Conservation (phyloP, 2,329 filamentous ascomycete genomes). For the Paecilomyces variotii region DNA sequence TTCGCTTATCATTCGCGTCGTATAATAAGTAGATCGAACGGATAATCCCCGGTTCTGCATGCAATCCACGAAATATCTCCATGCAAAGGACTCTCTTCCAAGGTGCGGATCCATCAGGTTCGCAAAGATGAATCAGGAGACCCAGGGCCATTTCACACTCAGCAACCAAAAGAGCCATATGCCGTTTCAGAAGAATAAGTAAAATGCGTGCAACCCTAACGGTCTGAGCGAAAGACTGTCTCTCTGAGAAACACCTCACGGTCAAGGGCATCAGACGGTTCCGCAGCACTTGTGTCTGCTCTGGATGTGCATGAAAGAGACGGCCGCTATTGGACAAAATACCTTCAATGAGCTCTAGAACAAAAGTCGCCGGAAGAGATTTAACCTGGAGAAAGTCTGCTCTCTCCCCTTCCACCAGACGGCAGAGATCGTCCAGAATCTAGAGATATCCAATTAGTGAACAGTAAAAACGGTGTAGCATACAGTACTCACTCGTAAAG, state of each 20-base stretch:
- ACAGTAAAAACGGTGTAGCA: slow-evolving; percentile 4
- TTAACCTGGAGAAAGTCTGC: slow-evolving; percentile 76
- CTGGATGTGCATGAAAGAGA: slow-evolving; percentile 68
- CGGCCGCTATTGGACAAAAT: slow-evolving; percentile 77
- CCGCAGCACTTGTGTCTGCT: slow-evolving; percentile 72
- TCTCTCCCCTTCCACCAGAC: slow-evolving; percentile 75
- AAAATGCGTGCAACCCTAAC: slow-evolving; percentile 76
- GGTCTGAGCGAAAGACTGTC: slow-evolving; percentile 70
- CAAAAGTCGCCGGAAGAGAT: slow-evolving; percentile 70
- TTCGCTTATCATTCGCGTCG: slow-evolving; percentile 64
- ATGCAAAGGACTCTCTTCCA: slow-evolving; percentile 91
- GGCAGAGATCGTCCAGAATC: slow-evolving; percentile 83
- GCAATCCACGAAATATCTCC: slow-evolving; percentile 81
- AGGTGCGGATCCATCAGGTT: slow-evolving; percentile 65
- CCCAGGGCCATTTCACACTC: slow-evolving; percentile 80
- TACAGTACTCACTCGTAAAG: slow-evolving; percentile 54
- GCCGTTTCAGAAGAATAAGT: slow-evolving; percentile 69
- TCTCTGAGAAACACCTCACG: slow-evolving; percentile 68
- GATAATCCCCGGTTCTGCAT: slow-evolving; percentile 69
- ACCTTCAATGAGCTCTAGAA: slow-evolving; percentile 85
- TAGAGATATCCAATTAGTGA: slow-evolving; percentile 23
- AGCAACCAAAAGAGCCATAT: slow-evolving; percentile 63
- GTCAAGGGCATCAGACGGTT: slow-evolving; percentile 74
- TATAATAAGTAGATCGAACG: slow-evolving; percentile 74
- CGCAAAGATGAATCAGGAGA: slow-evolving; percentile 75